Evolutionary conservation across 1,284 basidiomycete species (phyloP).

Genomic region (Somion occarium): DNA sequence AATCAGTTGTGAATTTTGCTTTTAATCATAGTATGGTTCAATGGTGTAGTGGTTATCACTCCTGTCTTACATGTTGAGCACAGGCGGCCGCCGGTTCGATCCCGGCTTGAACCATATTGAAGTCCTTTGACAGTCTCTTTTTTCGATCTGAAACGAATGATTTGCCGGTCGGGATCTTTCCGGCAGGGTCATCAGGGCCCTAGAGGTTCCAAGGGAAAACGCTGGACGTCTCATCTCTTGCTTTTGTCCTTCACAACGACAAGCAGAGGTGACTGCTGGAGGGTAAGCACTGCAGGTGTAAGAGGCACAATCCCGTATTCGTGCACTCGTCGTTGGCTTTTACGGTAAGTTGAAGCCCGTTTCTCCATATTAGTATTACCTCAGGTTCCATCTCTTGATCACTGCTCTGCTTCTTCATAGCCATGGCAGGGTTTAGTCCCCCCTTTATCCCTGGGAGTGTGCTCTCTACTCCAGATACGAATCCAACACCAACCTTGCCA

Average conservation of each 20-base stretch:
- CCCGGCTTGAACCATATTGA: constrained; percentile 21
- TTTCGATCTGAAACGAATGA: background rate
- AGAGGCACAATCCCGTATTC: background rate
- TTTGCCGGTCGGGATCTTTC: background rate
- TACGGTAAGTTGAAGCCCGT: background rate
- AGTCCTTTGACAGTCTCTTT: too few species aligned
- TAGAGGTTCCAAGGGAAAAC: background rate
- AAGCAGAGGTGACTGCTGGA: background rate
- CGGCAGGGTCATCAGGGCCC: background rate
- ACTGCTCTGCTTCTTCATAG: background rate
- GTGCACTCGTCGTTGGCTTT: background rate
- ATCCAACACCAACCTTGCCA: constrained; percentile 2
- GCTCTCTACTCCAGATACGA: too few species aligned
- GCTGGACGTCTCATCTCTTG: background rate
- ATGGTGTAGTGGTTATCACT: constrained; percentile 28
- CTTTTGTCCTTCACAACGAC: background rate
- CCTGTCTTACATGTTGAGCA: constrained; percentile 22
- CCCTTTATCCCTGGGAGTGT: background rate
- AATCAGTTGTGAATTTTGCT: too few species aligned
- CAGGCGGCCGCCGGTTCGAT: constrained; percentile 26
- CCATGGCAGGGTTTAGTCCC: background rate
- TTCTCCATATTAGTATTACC: background rate
- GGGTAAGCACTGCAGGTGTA: background rate
- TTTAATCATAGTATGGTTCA: too few species aligned
- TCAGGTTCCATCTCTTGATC: background rate